Base-by-base conservation (phyloP, 164 flowering plant species). In the Kingdonia uniflora region DNA sequence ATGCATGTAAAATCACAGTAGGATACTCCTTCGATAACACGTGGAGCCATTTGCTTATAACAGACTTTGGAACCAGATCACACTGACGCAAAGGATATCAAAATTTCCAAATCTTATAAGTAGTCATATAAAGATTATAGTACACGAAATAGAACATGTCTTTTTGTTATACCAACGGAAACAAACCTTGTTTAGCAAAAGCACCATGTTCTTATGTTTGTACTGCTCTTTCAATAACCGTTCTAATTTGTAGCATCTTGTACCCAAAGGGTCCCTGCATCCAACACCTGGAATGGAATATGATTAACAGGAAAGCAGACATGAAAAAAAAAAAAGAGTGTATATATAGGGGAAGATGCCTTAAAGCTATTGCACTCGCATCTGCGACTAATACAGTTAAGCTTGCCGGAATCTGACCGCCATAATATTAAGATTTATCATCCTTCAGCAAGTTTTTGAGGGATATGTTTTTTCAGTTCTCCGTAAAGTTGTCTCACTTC, bases 201-300 rank as follows among this genome's bases (percentile, higher is more conserved):
- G 73, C 65, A 94, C 62, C 88, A 94, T 67, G 71, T 94, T 87
- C 57, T 94, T 94, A 54, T 94, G 95, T 59, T 72, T 83, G 80
- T 90, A 83, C 57, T 94, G 73, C 74, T 87, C 95, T 73, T 80
- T 89, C 76, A 94, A 65, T 68, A 84, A 90, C 74, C 63, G 85
- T 70, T 94, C 99, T 49, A 94, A 58, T 66, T 94, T 96, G 76
- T 69, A 71, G 71, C 99, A 94, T 54, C 99, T 71, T 52, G 97
- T 94, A 54, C 99, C 99, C 60, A 77, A 83, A 16, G 99, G 99
- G 42, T 94, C 97, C 65, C 99, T 42, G 99, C 99, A 87, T 94
- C 99, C 71, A 89, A 61, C 50, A 89, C 98, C 96, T 90, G 76
- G n/a, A n/a, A n/a, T n/a, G n/a, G n/a, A n/a, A n/a, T n/a, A n/a